A percentile compares a stretch with the other conserved stretches of the same genome.
Evolutionary conservation across 192 early-diverging fungal genomes (phyloP).

Genomic region (Backusella morwellensis): DNA sequence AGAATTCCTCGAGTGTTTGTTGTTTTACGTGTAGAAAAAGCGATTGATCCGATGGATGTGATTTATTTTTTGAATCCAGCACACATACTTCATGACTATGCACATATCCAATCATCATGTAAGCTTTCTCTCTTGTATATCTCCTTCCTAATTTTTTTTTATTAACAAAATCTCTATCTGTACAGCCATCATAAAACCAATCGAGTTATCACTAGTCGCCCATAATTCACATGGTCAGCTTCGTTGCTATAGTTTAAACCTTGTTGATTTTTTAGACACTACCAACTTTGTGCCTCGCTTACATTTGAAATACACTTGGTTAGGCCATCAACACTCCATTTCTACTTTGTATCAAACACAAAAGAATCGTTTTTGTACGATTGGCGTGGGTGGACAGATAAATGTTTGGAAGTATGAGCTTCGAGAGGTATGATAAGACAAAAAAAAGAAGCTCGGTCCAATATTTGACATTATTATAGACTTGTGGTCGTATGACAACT

Average conservation of each 20-base stretch:
- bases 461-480: not conserved
- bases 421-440: slow-evolving; percentile 41
- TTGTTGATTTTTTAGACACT: slow-evolving; percentile 76
- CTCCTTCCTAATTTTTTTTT: not conserved
- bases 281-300: slow-evolving; percentile 56
- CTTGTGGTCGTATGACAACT: slow-evolving; percentile 14
- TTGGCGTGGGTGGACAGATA: slow-evolving; percentile 50
- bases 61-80: slow-evolving; percentile 56
- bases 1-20: slow-evolving; percentile 66
- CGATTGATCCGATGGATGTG: slow-evolving; percentile 51
- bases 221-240: slow-evolving; percentile 59
- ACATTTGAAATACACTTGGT: slow-evolving; percentile 62
- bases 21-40: slow-evolving; percentile 58
- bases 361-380: slow-evolving; percentile 43
- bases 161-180: not conserved
- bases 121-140: not conserved
- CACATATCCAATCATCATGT: slow-evolving; percentile 43
- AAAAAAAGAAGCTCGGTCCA: too few species aligned
- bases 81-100: slow-evolving; percentile 30
- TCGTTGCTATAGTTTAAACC: slow-evolving; percentile 66
- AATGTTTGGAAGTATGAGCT: slow-evolving; percentile 51
- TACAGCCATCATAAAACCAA: slow-evolving; percentile 41
- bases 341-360: slow-evolving; percentile 44
- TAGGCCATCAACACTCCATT: slow-evolving; percentile 57
- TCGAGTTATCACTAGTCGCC: slow-evolving; percentile 62